phyloP scores from a whole-genome alignment of 2,329 filamentous ascomycete genomes.

The Dendryphion nanum region DNA sequence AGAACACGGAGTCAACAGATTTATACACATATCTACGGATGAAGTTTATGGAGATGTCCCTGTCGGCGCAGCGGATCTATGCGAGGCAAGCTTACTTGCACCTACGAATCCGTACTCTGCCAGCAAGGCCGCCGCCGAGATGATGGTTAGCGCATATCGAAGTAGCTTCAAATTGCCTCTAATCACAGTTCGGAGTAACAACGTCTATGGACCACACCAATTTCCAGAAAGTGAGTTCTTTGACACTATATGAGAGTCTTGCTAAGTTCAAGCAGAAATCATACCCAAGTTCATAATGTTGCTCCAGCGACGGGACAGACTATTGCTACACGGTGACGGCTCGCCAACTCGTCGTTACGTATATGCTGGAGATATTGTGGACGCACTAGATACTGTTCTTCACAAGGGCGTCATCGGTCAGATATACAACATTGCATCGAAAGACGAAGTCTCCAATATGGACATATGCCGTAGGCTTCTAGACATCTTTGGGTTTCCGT shows the following conservation, averaged over 20 bases:
- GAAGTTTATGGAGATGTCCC: conserved; percentile 82
- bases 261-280: conserved; percentile 59
- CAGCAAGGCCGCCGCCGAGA: conserved; percentile 78
- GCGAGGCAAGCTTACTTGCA: conserved; percentile 71
- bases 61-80: conserved; percentile 67
- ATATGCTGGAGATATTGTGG: conserved; percentile 74
- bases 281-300: conserved; percentile 80
- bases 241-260: background rate
- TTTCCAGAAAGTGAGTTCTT: conserved; percentile 72
- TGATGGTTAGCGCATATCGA: conserved; percentile 83
- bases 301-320: conserved; percentile 63
- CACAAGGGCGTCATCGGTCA: conserved; percentile 73
- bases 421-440: conserved; percentile 79
- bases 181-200: conserved; percentile 79
- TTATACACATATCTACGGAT: conserved; percentile 81
- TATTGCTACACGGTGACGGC: conserved; percentile 75
- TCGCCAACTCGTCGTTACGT: conserved; percentile 73
- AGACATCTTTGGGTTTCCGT: conserved; percentile 56
- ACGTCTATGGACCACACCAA: conserved; percentile 82
- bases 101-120: conserved; percentile 82
- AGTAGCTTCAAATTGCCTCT: conserved; percentile 79
- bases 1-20: conserved; percentile 67
- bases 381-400: conserved; percentile 80
- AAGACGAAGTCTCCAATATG: conserved; percentile 74
- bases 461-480: conserved; percentile 66